Evolutionary conservation across 1,139 yeast genomes (phyloP).

Genomic region (Zygosaccharomyces pseudobailii): DNA sequence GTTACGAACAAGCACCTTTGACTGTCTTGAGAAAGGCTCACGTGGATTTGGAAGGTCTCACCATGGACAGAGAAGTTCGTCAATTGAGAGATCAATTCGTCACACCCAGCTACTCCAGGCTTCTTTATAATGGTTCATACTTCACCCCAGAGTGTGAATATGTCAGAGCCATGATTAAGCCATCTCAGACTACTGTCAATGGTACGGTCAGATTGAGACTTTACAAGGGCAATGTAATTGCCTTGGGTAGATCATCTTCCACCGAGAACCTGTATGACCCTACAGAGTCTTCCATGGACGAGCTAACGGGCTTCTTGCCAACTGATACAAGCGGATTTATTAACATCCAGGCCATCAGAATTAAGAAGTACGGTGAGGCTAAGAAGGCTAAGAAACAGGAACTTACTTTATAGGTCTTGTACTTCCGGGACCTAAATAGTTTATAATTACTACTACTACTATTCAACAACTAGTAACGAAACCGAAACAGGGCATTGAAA

Average conservation of each 20-base stretch:
- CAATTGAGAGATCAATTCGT: conserved; percentile 95
- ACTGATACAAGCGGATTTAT: conserved; percentile 96
- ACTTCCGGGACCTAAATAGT: background rate
- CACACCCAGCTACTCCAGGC: conserved; percentile 84
- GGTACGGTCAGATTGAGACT: conserved; percentile 93
- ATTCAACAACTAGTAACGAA: background rate
- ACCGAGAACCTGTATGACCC: conserved; percentile 97
- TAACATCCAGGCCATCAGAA: conserved; percentile 95
- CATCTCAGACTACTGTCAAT: conserved; percentile 91
- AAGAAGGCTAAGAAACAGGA: conserved; percentile 65
- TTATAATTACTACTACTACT: background rate
- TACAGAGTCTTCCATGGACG: conserved; percentile 98
- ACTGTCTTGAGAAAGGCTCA: conserved; percentile 91
- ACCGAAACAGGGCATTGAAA: no score
- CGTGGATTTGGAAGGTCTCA: conserved; percentile 93
- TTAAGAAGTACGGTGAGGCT: conserved; percentile 95
- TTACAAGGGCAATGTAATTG: conserved; percentile 81
- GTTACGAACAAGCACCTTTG: conserved; percentile 98
- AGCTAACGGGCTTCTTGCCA: conserved; percentile 95
- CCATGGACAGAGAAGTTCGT: conserved; percentile 95
- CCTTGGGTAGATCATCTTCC: conserved; percentile 90
- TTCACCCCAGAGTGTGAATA: conserved; percentile 98
- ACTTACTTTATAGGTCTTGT: conserved; percentile 31
- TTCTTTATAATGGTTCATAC: conserved; percentile 94
- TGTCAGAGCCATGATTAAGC: conserved; percentile 85